Evolutionary conservation across 1,139 yeast genomes (phyloP), one percentile per base, ranked within the genome.

Genomic region (Lodderomyces orthopsilosis): DNA sequence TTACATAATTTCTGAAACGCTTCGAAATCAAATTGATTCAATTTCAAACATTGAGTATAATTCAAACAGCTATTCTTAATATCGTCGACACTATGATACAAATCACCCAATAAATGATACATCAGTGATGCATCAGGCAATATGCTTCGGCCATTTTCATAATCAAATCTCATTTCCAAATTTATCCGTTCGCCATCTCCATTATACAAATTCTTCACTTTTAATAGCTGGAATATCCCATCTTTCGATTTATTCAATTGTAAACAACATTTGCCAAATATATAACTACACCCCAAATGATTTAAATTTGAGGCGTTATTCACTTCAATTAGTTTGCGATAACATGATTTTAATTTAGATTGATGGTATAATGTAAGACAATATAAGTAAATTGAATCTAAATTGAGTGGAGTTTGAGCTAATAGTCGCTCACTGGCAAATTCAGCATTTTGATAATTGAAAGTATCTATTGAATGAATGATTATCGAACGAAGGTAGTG

Each of bases 11-110:
- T 83, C 53, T 85, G 89, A 49, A 87, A 81, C 0, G 97, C 91
- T 57, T 89, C 97, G 77, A 94, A 90, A 41, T 89, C 74, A 58
- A 74, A 88, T 21, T 95, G 96, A 58, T 93, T 87, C 46, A 74
- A 63, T 47, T 79, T 78, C 45, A 89, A 68, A 0, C 94, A 87
- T 51, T 76, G 78, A 0, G 87, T 76, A 61, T 83, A 87, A 54
- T 81, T 77, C 41, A 83, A 66, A 0, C 85, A 77, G 44, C 95
- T 83, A 47, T 81, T 79, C 49, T 81, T 79, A 7, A 70, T 59
- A 56, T 85, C 89, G 13, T 84, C 85, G 9, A 73, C 61, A 8
- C 75, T 74, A 17, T 64, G 65, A 57, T 85, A 83, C 42, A 91
- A 66, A 51, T 83, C 85, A 0, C 95, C 98, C 46, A 89, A 64